Evolutionary conservation across 306 rosid genomes (phyloP).

Genomic region (Hippophae rhamnoides): DNA sequence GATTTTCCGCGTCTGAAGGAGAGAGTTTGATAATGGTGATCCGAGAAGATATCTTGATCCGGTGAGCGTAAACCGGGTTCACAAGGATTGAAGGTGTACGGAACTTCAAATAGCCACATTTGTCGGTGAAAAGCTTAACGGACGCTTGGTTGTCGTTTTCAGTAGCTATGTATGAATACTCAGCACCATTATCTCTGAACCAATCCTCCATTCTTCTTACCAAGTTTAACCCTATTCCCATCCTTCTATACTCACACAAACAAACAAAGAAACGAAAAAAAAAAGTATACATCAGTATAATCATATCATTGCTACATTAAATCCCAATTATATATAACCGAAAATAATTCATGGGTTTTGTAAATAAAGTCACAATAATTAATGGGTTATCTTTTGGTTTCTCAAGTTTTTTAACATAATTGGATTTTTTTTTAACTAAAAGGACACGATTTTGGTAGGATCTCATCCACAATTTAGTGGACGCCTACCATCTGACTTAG

Average conservation of each 20-base stretch:
- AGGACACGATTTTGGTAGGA: no score
- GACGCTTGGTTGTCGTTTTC: slow-evolving; percentile 64
- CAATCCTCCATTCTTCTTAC: slow-evolving; percentile 51
- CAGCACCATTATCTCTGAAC: slow-evolving; percentile 57
- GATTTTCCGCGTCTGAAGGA: slow-evolving; percentile 34
- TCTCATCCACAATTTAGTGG: no score
- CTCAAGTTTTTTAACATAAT: no score
- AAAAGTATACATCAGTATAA: not conserved
- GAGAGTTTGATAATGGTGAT: slow-evolving; percentile 36
- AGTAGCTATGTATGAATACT: slow-evolving; percentile 73
- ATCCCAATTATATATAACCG: no score
- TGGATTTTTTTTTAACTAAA: no score
- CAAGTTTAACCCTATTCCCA: slow-evolving; percentile 55
- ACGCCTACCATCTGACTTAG: no score
- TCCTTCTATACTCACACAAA: slow-evolving; percentile 36
- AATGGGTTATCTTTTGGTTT: no score
- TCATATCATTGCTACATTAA: not conserved
- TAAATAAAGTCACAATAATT: no score
- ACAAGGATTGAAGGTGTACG: slow-evolving; percentile 70
- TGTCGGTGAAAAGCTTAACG: slow-evolving; percentile 55
- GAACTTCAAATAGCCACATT: slow-evolving; percentile 59
- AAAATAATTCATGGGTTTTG: no score
- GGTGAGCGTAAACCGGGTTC: slow-evolving; percentile 65
- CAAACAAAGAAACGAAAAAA: not conserved
- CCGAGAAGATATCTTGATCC: slow-evolving; percentile 13